Evolutionary conservation across 2,329 filamentous ascomycete species (phyloP), one percentile per base, ranked within the genome.

Genomic region (Monosporascus sp.): DNA sequence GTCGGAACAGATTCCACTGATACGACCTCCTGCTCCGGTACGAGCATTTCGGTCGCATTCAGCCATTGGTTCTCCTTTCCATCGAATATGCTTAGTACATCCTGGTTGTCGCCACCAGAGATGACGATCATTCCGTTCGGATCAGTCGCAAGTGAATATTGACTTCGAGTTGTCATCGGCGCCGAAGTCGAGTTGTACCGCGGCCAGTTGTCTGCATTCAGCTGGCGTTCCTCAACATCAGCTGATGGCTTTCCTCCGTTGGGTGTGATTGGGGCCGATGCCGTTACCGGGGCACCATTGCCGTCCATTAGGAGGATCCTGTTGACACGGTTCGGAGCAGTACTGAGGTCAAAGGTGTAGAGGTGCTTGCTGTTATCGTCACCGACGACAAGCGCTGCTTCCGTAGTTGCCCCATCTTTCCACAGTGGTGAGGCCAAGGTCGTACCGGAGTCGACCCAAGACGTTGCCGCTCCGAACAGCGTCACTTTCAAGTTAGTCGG

Each of bases 351-450:
- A 62, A 94, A 96, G 11, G 85, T 83, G 61, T 91, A 84, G 18
- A 97, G 74, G 39, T 86, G 83, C 66, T 89, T 92, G 70, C 88
- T 92, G 27, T 81, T 85, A 67, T 96, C 90, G 43, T 83, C 79
- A 22, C 87, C 88, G 14, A 76, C 74, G n/a, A 95, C 72, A 4
- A 96, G 64, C 0, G 83, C 77, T 25, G 82, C 83, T 64, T 86
- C 82, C 48, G 86, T 67, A 1, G 68, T 76, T 2, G 78, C 73
- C 2, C 78, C 77, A 51, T 82, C 79, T 63, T 83, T 83, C 17
- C 79, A 70, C 20, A 91, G 70, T 1, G 84, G 82, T 15, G 77
- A 69, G 0, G 80, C 76, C 24, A 97, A 74, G 3, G 79, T 80
- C 3, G 83, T 80, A 7, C 84, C 82, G 7, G 89, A 82, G 60